Percentiles rank a stretch among this genome's conserved stretches.
Evolutionary conservation across 108 stramenopile species (phyloP).

Genomic region (Nannochloropsis granulata): DNA sequence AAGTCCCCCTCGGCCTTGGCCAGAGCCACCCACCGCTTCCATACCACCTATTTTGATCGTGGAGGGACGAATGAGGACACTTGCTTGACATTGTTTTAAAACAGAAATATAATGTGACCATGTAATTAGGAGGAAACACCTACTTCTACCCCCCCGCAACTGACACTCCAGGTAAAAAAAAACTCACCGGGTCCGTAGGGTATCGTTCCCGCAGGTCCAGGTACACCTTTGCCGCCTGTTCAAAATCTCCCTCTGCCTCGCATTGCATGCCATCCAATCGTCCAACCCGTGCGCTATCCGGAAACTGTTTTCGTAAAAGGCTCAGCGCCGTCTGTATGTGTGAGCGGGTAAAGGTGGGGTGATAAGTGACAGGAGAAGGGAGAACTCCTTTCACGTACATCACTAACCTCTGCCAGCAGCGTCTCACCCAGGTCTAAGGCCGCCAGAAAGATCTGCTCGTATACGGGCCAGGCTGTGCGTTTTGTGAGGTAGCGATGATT

Average conservation of each 20-base stretch:
- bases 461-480: not conserved
- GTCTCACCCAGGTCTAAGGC: not conserved
- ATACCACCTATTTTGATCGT: not conserved
- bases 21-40: not conserved
- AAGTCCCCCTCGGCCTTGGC: not conserved
- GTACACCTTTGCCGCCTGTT: not conserved
- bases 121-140: too few species aligned
- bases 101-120: too few species aligned
- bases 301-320: slow-evolving; percentile 1
- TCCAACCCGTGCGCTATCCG: slow-evolving; percentile 13
- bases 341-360: not conserved
- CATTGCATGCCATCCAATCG: slow-evolving; percentile 16
- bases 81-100: too few species aligned
- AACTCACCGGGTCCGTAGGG: slow-evolving; percentile 10
- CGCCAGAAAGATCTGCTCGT: not conserved
- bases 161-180: not conserved
- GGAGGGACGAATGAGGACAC: too few species aligned
- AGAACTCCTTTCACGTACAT: not conserved
- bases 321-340: not conserved
- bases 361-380: not conserved
- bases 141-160: too few species aligned
- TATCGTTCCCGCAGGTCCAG: not conserved
- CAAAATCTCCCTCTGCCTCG: slow-evolving; percentile 10
- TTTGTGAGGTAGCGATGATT: not conserved
- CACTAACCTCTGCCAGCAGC: not conserved